Evolutionary conservation across 2,329 filamentous ascomycete genomes (phyloP).

Genomic region (Alternaria gansuensis): DNA sequence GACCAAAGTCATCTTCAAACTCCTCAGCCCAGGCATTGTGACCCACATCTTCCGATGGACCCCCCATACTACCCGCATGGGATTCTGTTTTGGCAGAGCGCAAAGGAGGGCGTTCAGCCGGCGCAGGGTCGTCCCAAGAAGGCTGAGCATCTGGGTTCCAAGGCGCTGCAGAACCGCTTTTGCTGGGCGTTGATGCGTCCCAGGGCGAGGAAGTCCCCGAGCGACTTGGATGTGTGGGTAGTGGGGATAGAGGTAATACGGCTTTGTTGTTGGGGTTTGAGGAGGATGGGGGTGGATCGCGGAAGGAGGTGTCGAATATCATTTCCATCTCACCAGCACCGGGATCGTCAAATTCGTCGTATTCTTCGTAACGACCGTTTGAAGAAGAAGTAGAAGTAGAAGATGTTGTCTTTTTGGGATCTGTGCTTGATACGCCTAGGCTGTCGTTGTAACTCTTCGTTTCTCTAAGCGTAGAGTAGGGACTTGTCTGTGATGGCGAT

Average conservation of each 20-base stretch:
- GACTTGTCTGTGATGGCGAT: slow-evolving; percentile 28
- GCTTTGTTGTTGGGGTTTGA: slow-evolving; percentile 26
- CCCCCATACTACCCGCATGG: background rate
- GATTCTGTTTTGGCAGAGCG: slow-evolving; percentile 43
- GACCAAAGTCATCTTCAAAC: slow-evolving; percentile 58
- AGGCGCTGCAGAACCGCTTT: background rate
- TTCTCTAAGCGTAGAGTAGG: slow-evolving; percentile 46
- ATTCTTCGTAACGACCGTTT: slow-evolving; percentile 42
- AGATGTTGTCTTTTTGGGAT: slow-evolving; percentile 11
- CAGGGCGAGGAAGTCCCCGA: slow-evolving; percentile 24
- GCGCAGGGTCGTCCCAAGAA: slow-evolving; percentile 30
- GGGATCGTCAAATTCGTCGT: slow-evolving; percentile 47
- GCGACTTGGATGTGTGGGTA: slow-evolving; percentile 4
- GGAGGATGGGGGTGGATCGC: slow-evolving; percentile 24
- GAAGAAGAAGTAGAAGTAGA: slow-evolving; percentile 19
- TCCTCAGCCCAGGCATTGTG: slow-evolving; percentile 61
- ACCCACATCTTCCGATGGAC: slow-evolving; percentile 29
- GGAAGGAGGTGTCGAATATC: slow-evolving; percentile 56
- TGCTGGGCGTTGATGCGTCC: slow-evolving; percentile 6
- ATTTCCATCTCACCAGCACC: slow-evolving; percentile 50
- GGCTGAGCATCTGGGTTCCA: slow-evolving; percentile 14
- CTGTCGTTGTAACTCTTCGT: slow-evolving; percentile 56
- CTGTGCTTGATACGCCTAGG: slow-evolving; percentile 27
- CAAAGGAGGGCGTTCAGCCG: slow-evolving; percentile 40
- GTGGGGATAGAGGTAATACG: background rate